Evolutionary conservation across 345 rosid species (phyloP), one percentile per base, ranked within the genome.

Genomic region (Physaria fendleri): DNA sequence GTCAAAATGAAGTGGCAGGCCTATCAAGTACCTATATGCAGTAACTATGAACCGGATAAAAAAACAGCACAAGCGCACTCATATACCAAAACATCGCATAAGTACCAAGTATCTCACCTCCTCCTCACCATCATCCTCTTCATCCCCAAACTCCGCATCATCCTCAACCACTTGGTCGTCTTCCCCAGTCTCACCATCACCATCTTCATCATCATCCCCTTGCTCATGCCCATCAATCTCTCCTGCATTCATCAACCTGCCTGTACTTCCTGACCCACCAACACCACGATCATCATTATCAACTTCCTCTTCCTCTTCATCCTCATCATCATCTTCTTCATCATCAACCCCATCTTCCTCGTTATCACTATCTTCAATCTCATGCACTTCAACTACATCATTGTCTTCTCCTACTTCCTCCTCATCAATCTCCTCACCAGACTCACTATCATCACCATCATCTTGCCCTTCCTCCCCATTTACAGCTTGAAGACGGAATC

Each of bases 161-260:
- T 78, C 79, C 56, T 78, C 79, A 24, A 74, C 77, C 6, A 48
- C 78, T 52, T 69, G 80, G 50, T 76, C 77, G 15, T 79, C 87
- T 52, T 80, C 88, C 5, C 78, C 92, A 63, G 82, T 77, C 69
- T 76, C 88, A 11, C 85, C 88, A 72, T 73, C 80, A 37, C 78
- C 82, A 5, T 78, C 91, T 14, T 72, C 85, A 10, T 56, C 85
- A 57, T 78, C 84, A 37, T 81, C 92, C 4, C 92, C 92, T 34
- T 80, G 86, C 42, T 85, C 92, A 77, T 85, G 88, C 10, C 82
- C 88, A 76, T 85, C 92, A 77, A 85, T 85, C 76, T 82, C 92
- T 15, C 84, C 88, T 3, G 82, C 71, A 37, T 79, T 75, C 0
- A 67, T 71, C 61, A 80, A 44, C 51, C 79, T 47, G 10, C 81